Conservation (phyloP, 2,329 filamentous ascomycete genomes). For the Fusarium bulbicola region DNA sequence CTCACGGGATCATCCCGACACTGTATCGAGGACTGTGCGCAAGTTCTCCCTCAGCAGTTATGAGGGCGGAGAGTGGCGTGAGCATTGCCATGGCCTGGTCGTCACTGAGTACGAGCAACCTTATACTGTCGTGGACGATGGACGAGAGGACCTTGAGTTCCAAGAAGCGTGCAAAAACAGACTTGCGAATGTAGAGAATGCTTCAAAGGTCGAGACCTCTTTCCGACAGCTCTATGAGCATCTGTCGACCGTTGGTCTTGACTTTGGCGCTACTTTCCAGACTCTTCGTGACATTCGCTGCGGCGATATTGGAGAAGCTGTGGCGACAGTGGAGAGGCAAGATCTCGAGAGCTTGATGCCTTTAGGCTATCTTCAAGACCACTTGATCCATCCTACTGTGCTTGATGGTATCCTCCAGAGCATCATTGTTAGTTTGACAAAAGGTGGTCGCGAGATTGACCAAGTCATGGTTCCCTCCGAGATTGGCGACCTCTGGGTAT, state of each 20-base stretch:
- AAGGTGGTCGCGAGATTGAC: neutral
- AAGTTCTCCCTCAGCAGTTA: neutral
- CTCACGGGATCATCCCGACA: neutral
- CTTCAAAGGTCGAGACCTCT: neutral
- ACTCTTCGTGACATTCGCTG: neutral
- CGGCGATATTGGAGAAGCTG: neutral
- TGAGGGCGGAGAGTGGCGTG: slow-evolving; percentile 1
- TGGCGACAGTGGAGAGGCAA: neutral
- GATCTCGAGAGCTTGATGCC: neutral
- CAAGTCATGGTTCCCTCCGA: slow-evolving; percentile 6
- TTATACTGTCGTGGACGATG: neutral
- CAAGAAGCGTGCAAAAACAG: neutral
- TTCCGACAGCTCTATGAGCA: slow-evolving; percentile 1
- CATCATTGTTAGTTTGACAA: slow-evolving; percentile 3
- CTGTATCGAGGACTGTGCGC: neutral
- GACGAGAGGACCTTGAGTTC: neutral
- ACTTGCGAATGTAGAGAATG: neutral
- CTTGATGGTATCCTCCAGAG: slow-evolving; percentile 2
- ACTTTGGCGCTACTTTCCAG: slow-evolving; percentile 3
- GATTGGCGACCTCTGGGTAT: neutral
- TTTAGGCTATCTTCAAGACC: neutral
- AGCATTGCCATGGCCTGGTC: neutral
- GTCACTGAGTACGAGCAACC: slow-evolving; percentile 1
- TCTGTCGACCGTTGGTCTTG: neutral
- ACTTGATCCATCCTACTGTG: neutral